A percentile compares a stretch with the other conserved stretches of the same genome.
Evolutionary conservation across 2,329 filamentous ascomycete genomes (phyloP).

Genomic region (Alternaria brassicicola): DNA sequence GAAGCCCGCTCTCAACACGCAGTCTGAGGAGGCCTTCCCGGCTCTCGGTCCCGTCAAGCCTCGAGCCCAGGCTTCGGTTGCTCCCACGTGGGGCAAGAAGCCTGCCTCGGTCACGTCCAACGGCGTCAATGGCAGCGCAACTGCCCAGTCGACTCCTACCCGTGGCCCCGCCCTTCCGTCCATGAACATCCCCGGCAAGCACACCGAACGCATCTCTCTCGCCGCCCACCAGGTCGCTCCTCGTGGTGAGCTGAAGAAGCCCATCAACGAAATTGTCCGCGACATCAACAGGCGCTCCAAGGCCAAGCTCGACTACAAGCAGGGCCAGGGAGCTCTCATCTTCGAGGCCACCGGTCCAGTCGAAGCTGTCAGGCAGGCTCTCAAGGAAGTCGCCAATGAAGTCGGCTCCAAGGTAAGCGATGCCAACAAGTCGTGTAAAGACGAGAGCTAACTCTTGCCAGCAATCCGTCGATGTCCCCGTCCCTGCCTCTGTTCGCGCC

Average conservation of each 20-base stretch:
- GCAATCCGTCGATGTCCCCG: conserved; percentile 74
- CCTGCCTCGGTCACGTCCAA: conserved; percentile 56
- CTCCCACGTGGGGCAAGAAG: conserved; percentile 80
- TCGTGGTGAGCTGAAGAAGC: conserved; percentile 79
- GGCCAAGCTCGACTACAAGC: conserved; percentile 79
- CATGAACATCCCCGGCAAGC: conserved; percentile 81
- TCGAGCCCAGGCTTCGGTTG: conserved; percentile 62
- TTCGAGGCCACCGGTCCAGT: conserved; percentile 87
- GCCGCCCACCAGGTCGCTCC: conserved; percentile 78
- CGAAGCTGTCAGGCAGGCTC: conserved; percentile 82
- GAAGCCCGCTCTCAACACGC: conserved; percentile 69
- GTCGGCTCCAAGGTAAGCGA: conserved; percentile 78
- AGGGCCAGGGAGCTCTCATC: conserved; percentile 73
- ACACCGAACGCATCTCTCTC: conserved; percentile 76
- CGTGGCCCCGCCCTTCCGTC: conserved; percentile 57
- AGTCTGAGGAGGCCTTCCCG: conserved; percentile 93
- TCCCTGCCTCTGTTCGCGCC: conserved; percentile 82
- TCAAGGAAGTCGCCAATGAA: conserved; percentile 87
- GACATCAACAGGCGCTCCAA: conserved; percentile 93
- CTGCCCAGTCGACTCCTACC: conserved; percentile 51
- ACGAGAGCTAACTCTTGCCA: conserved; percentile 39
- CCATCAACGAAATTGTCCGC: conserved; percentile 81
- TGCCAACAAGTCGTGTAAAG: background rate
- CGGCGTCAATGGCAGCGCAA: conserved; percentile 57
- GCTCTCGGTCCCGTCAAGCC: conserved; percentile 78